A percentile compares a stretch with the other conserved stretches of the same genome.
phyloP scores from a whole-genome alignment of 371 early-diverging fungal species.

The Mucor indicus region DNA sequence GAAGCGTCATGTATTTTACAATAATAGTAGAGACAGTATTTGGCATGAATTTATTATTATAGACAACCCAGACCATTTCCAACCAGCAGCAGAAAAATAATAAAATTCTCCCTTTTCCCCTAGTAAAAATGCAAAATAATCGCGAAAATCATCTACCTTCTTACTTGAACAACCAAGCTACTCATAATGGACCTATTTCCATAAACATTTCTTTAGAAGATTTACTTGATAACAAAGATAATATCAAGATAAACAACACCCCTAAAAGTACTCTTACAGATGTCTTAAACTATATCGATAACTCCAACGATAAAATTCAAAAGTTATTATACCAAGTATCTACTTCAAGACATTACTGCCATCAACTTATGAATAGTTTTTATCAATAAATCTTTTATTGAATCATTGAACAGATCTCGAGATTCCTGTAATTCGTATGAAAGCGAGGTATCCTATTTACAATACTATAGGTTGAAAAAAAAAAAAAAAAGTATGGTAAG shows the following conservation, averaged over 20 bases:
- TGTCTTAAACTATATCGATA: constrained; percentile 8
- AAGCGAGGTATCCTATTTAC: no score
- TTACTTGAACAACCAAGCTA: neutral
- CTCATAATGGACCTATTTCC: no score
- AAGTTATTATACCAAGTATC: constrained; percentile 4
- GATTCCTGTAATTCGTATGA: no score
- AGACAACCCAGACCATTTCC: constrained; percentile 25
- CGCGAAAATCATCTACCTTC: neutral
- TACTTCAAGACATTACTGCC: neutral
- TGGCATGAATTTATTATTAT: constrained; percentile 23
- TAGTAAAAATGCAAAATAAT: no score
- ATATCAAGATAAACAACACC: no score
- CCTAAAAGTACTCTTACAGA: neutral
- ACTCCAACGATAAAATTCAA: constrained; percentile 1
- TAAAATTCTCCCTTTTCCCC: constrained; percentile 5
- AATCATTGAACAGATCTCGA: neutral
- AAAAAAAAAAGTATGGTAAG: no score
- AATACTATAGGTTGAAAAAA: no score
- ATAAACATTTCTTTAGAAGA: no score
- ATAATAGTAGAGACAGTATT: neutral
- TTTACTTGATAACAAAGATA: no score
- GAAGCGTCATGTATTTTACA: neutral
- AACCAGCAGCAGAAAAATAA: no score
- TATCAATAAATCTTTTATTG: no score
- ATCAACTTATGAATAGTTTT: no score